These are phyloP conservation scores for Hypoxylon perforatum DNA, from an alignment of 495 filamentous ascomycete species.

Conservation along the genomic window DNA sequence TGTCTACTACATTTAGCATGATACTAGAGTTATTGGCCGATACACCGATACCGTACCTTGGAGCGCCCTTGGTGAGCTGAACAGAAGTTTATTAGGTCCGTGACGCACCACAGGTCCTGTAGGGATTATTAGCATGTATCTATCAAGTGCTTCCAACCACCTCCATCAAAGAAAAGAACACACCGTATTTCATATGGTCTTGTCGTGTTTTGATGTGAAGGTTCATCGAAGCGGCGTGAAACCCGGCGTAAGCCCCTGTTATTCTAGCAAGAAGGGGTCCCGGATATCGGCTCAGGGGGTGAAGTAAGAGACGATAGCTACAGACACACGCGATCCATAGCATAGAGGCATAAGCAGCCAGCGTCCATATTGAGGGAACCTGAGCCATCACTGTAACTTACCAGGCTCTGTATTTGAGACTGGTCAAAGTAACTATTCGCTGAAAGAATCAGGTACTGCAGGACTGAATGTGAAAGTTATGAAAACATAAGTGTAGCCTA, in stretches of 20 bases:
- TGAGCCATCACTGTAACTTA: too few relatives aligned
- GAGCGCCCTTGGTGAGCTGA: slow-evolving; percentile 54
- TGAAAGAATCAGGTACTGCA: too few relatives aligned
- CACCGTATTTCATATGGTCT: slow-evolving; percentile 55
- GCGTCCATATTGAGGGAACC: too few relatives aligned
- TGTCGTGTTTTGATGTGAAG: slow-evolving; percentile 55
- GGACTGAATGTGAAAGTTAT: too few relatives aligned
- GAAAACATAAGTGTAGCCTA: too few relatives aligned
- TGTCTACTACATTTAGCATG: slow-evolving; percentile 31
- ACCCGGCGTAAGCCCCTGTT: slow-evolving; percentile 52
- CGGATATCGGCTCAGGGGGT: slow-evolving; percentile 57
- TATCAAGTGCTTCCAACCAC: not conserved
- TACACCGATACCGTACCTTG: slow-evolving; percentile 48
- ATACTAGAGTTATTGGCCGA: not conserved
- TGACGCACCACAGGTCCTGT: slow-evolving; percentile 48
- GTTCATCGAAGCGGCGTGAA: slow-evolving; percentile 51
- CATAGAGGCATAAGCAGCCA: too few relatives aligned
- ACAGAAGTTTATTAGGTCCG: slow-evolving; percentile 61
- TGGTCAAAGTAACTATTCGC: too few relatives aligned
- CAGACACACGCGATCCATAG: too few relatives aligned
- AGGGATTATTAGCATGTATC: not conserved
- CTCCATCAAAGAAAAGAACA: slow-evolving; percentile 1
- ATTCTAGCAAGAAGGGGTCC: slow-evolving; percentile 60
- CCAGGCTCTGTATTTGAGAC: too few relatives aligned
- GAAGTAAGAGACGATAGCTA: slow-evolving; percentile 36